A percentile compares a stretch with the other conserved stretches of the same genome.
phyloP scores from a whole-genome alignment of 2,329 filamentous ascomycete species.

The Rhytidhysteron rufulum region DNA sequence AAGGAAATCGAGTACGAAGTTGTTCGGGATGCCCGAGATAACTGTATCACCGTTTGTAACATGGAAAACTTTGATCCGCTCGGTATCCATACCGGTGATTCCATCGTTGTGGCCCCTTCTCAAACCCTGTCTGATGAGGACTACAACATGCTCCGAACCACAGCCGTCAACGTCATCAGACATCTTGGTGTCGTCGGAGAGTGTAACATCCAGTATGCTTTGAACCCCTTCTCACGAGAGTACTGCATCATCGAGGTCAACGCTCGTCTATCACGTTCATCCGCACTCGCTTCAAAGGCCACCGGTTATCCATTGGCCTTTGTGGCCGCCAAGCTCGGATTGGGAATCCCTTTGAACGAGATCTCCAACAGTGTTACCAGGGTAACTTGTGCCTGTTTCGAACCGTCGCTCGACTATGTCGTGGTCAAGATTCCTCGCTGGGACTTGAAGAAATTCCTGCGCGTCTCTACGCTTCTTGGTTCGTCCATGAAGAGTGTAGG shows the following conservation, averaged over 20 bases:
- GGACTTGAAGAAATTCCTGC: slow-evolving; percentile 98
- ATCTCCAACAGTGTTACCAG: slow-evolving; percentile 96
- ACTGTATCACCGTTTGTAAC: slow-evolving; percentile 99
- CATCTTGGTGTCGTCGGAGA: slow-evolving; percentile 97
- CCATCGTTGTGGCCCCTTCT: slow-evolving; percentile 94
- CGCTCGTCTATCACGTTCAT: slow-evolving; percentile 90
- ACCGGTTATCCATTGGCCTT: slow-evolving; percentile 96
- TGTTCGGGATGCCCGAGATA: slow-evolving; percentile 89
- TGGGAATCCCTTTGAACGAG: slow-evolving; percentile 92
- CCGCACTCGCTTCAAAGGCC: slow-evolving; percentile 91
- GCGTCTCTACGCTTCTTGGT: slow-evolving; percentile 90
- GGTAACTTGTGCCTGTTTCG: slow-evolving; percentile 94
- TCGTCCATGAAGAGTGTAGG: slow-evolving; percentile 99
- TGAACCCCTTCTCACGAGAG: slow-evolving; percentile 91
- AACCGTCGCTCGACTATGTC: slow-evolving; percentile 95
- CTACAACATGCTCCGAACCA: slow-evolving; percentile 98
- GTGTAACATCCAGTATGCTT: slow-evolving; percentile 97
- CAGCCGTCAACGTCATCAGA: slow-evolving; percentile 93
- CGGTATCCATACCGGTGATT: slow-evolving; percentile 96
- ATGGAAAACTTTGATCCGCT: slow-evolving; percentile 99
- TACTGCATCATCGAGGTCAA: slow-evolving; percentile 99
- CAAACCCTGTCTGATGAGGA: slow-evolving; percentile 96
- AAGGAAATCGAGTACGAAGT: slow-evolving; percentile 99
- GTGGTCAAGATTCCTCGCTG: slow-evolving; percentile 98
- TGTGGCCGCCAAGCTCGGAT: slow-evolving; percentile 92